Base-by-base conservation (phyloP, 371 early-diverging fungal genomes). In the Syncephalastrum sp. region DNA sequence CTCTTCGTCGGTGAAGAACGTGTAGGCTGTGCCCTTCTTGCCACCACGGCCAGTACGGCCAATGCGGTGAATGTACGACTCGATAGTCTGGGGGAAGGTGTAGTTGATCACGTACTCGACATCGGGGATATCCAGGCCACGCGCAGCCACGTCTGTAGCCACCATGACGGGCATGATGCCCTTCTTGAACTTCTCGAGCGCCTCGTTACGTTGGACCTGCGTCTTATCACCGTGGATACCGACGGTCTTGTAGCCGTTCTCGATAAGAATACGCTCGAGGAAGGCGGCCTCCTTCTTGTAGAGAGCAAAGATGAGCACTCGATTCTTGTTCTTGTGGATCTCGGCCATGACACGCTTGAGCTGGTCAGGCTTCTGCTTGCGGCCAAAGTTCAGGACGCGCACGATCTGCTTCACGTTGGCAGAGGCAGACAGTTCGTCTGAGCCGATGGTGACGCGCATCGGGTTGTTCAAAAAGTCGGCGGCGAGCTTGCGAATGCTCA, bases 1-100 rank as follows among this genome's bases (percentile, higher is more conserved):
- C 73, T 99, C 99, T 54, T 92, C 89, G 19, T 81, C 72, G 3
- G 98, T 97, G 63, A 99, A 96, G 68, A 98, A 86, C 17, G 98
- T 97, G 65, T 98, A 91, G 8, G 98, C 87, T 17, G 81, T 85
- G 45, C 99, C 99, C 66, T 79, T 84, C 60, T 88, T 86, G 54
- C 98, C 98, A 58, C 94, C 96, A 64, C 98, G 87, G 8, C 95
- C 99, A 5, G 99, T 98, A 63, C 99, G 88, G 42, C 99, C 99
- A 53, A 93, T 92, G 59, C 97, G 89, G 69, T 95, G 96, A 49
- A 95, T 90, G 41, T 79, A 97, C 60, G 93, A 92, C 67, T 98
- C 98, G 54, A 94, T 92, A 48, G 94, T 95, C 62, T 92, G 77
- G 8, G 99, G 99, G 79, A 99, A 96, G 42, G 97, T 97, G 63